These are phyloP conservation scores for Calonectria ilicicola DNA, from an alignment of 2,329 filamentous ascomycete species.

Conservation along the genomic window DNA sequence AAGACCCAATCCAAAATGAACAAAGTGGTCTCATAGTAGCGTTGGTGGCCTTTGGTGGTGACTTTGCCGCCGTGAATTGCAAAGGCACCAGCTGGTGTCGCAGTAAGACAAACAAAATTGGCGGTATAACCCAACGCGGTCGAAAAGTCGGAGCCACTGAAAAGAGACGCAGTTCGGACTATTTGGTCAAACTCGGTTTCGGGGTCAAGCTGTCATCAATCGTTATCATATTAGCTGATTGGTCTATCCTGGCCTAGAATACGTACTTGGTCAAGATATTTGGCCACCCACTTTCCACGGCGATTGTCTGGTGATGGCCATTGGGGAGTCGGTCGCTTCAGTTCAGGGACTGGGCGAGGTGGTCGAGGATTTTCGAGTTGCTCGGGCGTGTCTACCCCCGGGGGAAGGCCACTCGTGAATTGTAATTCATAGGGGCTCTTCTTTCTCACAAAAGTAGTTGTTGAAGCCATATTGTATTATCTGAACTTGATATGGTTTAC, in stretches of 20 bases:
- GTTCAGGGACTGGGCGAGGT: not conserved
- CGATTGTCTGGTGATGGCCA: not conserved
- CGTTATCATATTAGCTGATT: not conserved
- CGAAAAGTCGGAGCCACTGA: not conserved
- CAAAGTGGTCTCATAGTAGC: not conserved
- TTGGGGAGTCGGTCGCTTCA: not conserved
- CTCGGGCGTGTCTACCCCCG: not conserved
- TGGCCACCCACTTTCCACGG: not conserved
- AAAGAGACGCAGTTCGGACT: not conserved
- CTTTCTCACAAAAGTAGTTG: not conserved
- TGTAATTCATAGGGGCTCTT: not conserved
- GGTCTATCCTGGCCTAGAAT: not conserved
- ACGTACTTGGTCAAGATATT: not conserved
- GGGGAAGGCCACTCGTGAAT: not conserved
- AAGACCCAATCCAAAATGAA: not conserved
- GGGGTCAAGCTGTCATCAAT: not conserved
- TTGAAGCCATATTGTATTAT: not conserved
- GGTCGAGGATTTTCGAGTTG: not conserved
- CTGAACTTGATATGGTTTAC: not conserved
- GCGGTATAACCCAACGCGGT: not conserved
- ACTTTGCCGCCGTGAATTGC: not conserved
- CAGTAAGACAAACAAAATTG: slow-evolving; percentile 1
- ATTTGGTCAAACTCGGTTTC: not conserved
- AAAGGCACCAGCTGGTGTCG: not conserved
- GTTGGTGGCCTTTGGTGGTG: not conserved